Evolutionary conservation across 2,329 filamentous ascomycete species (phyloP).

Genomic region (Elsinoe batatas): DNA sequence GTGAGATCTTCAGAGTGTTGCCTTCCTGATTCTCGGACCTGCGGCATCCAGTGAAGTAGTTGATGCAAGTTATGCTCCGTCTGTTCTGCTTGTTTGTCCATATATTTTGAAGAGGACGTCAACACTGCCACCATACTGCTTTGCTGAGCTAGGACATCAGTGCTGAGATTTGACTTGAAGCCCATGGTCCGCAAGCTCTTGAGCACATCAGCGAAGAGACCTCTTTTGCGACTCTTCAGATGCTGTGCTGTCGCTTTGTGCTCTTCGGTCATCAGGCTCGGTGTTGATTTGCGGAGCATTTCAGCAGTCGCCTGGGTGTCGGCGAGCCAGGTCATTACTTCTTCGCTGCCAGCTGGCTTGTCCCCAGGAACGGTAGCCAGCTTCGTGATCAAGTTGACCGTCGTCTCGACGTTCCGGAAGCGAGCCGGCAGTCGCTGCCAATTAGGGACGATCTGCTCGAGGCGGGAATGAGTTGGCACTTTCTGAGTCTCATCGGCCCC

Average conservation of each 20-base stretch:
- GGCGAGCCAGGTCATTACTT: slow-evolving; percentile 13
- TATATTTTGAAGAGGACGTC: slow-evolving; percentile 34
- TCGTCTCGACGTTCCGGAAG: slow-evolving; percentile 59
- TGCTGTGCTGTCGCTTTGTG: slow-evolving; percentile 79
- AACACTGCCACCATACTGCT: slow-evolving; percentile 61
- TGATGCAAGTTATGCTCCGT: slow-evolving; percentile 70
- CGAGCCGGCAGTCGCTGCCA: slow-evolving; percentile 46
- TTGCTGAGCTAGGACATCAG: slow-evolving; percentile 63
- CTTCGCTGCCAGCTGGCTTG: slow-evolving; percentile 45
- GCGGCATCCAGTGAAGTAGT: slow-evolving; percentile 61
- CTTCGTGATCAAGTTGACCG: slow-evolving; percentile 63
- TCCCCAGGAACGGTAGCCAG: slow-evolving; percentile 46
- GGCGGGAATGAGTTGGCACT: neutral
- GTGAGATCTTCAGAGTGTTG: slow-evolving; percentile 81
- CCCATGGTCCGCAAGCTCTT: slow-evolving; percentile 82
- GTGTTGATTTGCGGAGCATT: slow-evolving; percentile 75
- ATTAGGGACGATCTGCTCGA: slow-evolving; percentile 16
- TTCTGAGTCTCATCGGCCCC: too few relatives aligned
- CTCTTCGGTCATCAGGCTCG: slow-evolving; percentile 68
- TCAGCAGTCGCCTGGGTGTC: slow-evolving; percentile 21
- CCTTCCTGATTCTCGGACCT: slow-evolving; percentile 54
- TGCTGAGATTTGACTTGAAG: slow-evolving; percentile 70
- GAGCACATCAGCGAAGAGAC: slow-evolving; percentile 79
- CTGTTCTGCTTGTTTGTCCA: slow-evolving; percentile 22
- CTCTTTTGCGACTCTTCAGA: slow-evolving; percentile 81